Percentiles rank a stretch among this genome's conserved stretches.
phyloP scores from a whole-genome alignment of 495 filamentous ascomycete species.

The Chlorociboria aeruginascens region DNA sequence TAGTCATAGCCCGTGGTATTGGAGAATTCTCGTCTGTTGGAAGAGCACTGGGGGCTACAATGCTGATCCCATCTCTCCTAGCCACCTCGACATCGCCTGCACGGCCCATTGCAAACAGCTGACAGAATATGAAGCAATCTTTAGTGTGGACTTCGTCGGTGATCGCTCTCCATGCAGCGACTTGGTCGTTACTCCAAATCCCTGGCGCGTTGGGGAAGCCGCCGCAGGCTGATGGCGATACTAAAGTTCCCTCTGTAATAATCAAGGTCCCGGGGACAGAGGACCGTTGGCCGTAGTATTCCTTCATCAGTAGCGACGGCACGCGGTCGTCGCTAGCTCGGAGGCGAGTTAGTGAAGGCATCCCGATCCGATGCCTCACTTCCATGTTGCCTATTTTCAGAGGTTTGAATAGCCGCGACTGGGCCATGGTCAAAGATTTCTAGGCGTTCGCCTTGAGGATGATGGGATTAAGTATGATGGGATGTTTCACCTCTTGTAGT shows the following conservation, averaged over 20 bases:
- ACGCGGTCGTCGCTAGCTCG: slow-evolving; percentile 30
- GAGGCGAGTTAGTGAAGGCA: slow-evolving; percentile 33
- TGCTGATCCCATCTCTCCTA: slow-evolving; percentile 8
- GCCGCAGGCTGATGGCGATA: slow-evolving; percentile 35
- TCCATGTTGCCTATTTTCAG: slow-evolving; percentile 25
- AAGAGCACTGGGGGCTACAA: slow-evolving; percentile 22
- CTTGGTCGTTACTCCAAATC: slow-evolving; percentile 48
- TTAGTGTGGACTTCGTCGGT: slow-evolving; percentile 56
- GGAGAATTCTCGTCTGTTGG: slow-evolving; percentile 32
- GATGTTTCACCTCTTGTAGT: not conserved
- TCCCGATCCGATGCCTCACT: slow-evolving; percentile 28
- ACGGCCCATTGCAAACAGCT: slow-evolving; percentile 57
- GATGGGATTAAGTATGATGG: no score
- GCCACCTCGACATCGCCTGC: slow-evolving; percentile 27
- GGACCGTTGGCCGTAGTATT: slow-evolving; percentile 47
- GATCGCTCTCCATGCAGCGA: slow-evolving; percentile 45
- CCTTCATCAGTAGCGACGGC: slow-evolving; percentile 23
- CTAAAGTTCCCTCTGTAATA: slow-evolving; percentile 56
- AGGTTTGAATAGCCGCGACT: slow-evolving; percentile 35
- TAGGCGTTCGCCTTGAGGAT: not conserved
- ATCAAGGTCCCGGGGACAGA: slow-evolving; percentile 44
- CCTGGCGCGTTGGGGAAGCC: slow-evolving; percentile 46
- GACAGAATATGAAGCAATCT: slow-evolving; percentile 48
- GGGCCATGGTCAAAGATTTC: slow-evolving; percentile 46
- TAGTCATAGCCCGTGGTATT: slow-evolving; percentile 27